Evolutionary conservation across 1,284 basidiomycete genomes (phyloP).

Genomic region (Ceratobasidium theobromae): DNA sequence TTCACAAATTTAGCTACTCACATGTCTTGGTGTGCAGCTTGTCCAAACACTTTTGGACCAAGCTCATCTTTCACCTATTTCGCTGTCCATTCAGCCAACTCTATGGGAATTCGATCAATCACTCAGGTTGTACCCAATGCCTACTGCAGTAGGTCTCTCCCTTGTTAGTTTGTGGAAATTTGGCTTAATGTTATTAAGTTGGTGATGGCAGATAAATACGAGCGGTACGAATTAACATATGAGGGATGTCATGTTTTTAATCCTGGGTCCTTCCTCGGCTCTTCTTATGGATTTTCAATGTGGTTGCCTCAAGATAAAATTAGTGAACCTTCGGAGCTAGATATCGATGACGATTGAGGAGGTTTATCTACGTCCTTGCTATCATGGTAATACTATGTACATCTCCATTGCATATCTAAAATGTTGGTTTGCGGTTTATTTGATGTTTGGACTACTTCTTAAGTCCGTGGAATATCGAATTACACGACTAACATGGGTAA

Average conservation of each 20-base stretch:
- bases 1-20: constrained; percentile 13
- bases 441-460: too few relatives aligned
- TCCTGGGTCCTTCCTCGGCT: constrained; percentile 85
- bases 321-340: constrained; percentile 62
- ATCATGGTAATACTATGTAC: neutral
- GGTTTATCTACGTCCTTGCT: neutral
- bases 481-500: neutral
- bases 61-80: constrained; percentile 84
- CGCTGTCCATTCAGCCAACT: constrained; percentile 81
- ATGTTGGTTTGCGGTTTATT: neutral
- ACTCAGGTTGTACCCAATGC: constrained; percentile 91
- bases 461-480: too few relatives aligned
- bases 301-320: constrained; percentile 78
- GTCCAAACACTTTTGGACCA: constrained; percentile 94
- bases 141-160: constrained; percentile 71
- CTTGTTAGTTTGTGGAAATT: neutral
- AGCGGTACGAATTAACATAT: constrained; percentile 94
- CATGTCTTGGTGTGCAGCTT: constrained; percentile 54
- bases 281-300: constrained; percentile 80
- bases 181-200: constrained; percentile 54
- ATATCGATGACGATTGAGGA: constrained; percentile 21
- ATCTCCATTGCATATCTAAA: too few relatives aligned
- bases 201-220: constrained; percentile 97
- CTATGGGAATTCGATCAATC: constrained; percentile 92
- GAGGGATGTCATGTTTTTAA: constrained; percentile 99